These are phyloP conservation scores for Penicillium cinerascens DNA, from an alignment of 495 filamentous ascomycete species.

Conservation along the genomic window DNA sequence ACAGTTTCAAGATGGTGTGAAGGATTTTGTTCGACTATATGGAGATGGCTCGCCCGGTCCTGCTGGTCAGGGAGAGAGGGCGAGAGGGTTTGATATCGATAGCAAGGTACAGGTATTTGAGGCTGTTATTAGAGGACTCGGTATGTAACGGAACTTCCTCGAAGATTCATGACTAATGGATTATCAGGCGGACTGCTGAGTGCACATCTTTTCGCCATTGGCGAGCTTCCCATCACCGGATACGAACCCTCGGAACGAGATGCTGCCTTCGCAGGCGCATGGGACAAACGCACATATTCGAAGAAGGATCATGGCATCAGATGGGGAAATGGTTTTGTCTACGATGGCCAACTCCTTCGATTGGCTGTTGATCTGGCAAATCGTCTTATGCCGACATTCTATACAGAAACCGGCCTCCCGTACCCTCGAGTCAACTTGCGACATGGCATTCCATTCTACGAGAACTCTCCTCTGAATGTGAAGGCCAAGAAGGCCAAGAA, in stretches of 20 bases:
- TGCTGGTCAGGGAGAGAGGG: constrained; percentile 65
- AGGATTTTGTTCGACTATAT: constrained; percentile 76
- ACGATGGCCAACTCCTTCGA: constrained; percentile 84
- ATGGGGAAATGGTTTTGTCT: constrained; percentile 77
- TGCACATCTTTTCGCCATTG: constrained; percentile 88
- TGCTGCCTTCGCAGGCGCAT: constrained; percentile 34
- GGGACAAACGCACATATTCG: constrained; percentile 34
- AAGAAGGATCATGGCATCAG: constrained; percentile 50
- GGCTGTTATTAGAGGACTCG: constrained; percentile 90
- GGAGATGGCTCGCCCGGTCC: constrained; percentile 75
- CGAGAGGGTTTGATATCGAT: constrained; percentile 89
- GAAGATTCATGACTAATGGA: constrained; percentile 1
- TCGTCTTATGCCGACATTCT: constrained; percentile 85
- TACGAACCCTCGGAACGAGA: constrained; percentile 55
- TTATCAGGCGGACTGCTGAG: constrained; percentile 71
- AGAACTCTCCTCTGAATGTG: constrained; percentile 67
- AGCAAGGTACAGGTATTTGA: constrained; percentile 99
- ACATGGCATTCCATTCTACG: constrained; percentile 86
- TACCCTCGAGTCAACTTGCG: constrained; percentile 94
- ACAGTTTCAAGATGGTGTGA: constrained; percentile 79
- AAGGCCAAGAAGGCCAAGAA: constrained; percentile 1
- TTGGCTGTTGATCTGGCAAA: constrained; percentile 80
- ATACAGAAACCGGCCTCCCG: constrained; percentile 83
- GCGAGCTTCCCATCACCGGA: constrained; percentile 77
- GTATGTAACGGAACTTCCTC: constrained; percentile 15